phyloP scores from a whole-genome alignment of 202 grass and related monocot genomes.

The Carex arenaria region DNA sequence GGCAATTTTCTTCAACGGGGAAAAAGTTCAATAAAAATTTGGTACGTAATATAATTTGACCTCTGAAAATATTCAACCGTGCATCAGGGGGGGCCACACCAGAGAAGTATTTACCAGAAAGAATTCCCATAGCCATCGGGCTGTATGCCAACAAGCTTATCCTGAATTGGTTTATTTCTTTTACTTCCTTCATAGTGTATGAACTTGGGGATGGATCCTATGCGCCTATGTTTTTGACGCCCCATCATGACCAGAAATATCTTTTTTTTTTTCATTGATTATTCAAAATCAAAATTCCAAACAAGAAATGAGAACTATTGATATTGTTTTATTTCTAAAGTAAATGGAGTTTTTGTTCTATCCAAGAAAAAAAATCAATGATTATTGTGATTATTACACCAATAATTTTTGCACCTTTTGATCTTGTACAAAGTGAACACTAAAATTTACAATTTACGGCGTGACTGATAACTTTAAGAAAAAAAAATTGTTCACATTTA shows the following conservation, averaged over 20 bases:
- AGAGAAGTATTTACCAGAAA: conserved; percentile 82
- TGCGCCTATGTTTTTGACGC: neutral
- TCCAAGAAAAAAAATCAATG: neutral
- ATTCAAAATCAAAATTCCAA: neutral
- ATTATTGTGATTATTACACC: neutral
- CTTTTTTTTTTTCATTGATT: neutral
- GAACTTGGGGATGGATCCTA: neutral
- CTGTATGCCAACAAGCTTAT: conserved; percentile 82
- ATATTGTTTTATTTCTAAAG: neutral
- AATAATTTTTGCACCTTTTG: neutral
- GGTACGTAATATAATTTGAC: conserved; percentile 21
- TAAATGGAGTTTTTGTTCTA: neutral
- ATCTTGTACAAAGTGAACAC: neutral
- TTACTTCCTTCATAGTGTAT: neutral
- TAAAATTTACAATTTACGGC: neutral
- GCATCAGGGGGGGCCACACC: conserved; percentile 38
- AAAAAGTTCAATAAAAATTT: neutral
- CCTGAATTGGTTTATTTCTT: conserved; percentile 29
- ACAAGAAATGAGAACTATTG: neutral
- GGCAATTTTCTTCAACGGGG: neutral
- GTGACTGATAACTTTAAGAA: neutral
- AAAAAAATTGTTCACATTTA: neutral
- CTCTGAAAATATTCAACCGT: conserved; percentile 87
- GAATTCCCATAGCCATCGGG: conserved; percentile 95
- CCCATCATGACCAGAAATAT: neutral